A percentile compares a stretch with the other conserved stretches of the same genome.
phyloP scores from a whole-genome alignment of 805 yeast species.

The Pichia californica region DNA sequence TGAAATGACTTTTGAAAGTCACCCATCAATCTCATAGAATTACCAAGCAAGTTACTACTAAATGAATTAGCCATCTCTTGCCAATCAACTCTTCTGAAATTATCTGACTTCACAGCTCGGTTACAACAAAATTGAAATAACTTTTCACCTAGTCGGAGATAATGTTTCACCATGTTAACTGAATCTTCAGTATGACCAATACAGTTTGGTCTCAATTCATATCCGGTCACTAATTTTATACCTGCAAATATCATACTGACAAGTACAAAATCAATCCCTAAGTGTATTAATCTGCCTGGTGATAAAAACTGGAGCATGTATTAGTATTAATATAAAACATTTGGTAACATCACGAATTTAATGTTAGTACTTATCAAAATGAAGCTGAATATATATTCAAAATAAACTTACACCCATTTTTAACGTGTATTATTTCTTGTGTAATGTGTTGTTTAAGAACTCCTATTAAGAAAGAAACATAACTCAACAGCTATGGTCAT shows the following conservation, averaged over 20 bases:
- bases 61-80: constrained; percentile 17
- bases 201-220: constrained; percentile 27
- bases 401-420: no score
- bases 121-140: constrained; percentile 45
- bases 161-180: constrained; percentile 37
- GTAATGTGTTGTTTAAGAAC: no score
- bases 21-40: constrained; percentile 7
- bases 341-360: no score
- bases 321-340: no score
- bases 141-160: constrained; percentile 54
- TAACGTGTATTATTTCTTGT: no score
- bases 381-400: no score
- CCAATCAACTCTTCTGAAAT: constrained; percentile 37
- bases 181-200: constrained; percentile 42
- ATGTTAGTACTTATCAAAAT: no score
- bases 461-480: no score
- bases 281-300: constrained; percentile 3
- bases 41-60: constrained; percentile 1
- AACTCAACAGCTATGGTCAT: no score
- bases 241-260: constrained; percentile 83
- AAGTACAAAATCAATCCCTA: constrained; percentile 58
- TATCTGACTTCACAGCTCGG: constrained; percentile 40
- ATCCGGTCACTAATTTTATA: constrained; percentile 75
- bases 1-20: constrained; percentile 6
- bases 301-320: background rate